A percentile compares a stretch with the other conserved stretches of the same genome.
phyloP scores from a whole-genome alignment of 2,329 filamentous ascomycete species.

The Claviceps pusilla region DNA sequence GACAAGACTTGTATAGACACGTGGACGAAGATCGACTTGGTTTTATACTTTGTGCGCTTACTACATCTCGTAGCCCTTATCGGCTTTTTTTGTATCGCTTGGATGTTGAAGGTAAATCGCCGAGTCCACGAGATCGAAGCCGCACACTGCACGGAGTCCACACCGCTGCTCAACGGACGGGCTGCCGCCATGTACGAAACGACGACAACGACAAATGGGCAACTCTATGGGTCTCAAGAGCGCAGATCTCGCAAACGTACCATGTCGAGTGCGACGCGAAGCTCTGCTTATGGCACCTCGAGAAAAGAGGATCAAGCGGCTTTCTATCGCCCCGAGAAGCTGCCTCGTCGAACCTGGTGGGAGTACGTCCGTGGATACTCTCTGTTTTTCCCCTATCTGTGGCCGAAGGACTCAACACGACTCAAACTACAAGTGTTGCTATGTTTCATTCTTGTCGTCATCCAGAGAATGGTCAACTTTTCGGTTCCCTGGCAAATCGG shows the following conservation, averaged over 20 bases:
- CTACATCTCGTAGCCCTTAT: slow-evolving; percentile 47
- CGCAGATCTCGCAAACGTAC: slow-evolving; percentile 21
- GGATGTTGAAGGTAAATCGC: slow-evolving; percentile 25
- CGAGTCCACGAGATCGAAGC: slow-evolving; percentile 24
- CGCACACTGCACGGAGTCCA: slow-evolving; percentile 38
- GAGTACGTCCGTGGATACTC: slow-evolving; percentile 88
- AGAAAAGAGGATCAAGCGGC: slow-evolving; percentile 51
- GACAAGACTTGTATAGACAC: slow-evolving; percentile 20
- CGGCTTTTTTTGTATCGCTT: slow-evolving; percentile 29
- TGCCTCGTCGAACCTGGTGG: slow-evolving; percentile 85
- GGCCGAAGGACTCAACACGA: slow-evolving; percentile 64
- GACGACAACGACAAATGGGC: slow-evolving; percentile 13
- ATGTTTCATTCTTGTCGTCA: slow-evolving; percentile 66
- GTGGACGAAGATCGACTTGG: slow-evolving; percentile 41
- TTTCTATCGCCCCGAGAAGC: slow-evolving; percentile 78
- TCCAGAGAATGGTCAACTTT: slow-evolving; percentile 75
- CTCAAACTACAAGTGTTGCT: slow-evolving; percentile 67
- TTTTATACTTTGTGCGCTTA: slow-evolving; percentile 53
- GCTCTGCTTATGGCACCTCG: slow-evolving; percentile 14
- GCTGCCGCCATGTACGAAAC: slow-evolving; percentile 21
- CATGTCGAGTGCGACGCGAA: slow-evolving; percentile 24
- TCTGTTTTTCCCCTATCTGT: slow-evolving; percentile 90
- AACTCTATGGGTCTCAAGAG: slow-evolving; percentile 4
- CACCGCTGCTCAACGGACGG: slow-evolving; percentile 43
- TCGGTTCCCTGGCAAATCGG: slow-evolving; percentile 73